Evolutionary conservation across 1,284 basidiomycete species (phyloP).

Genomic region (Irpex sp.): DNA sequence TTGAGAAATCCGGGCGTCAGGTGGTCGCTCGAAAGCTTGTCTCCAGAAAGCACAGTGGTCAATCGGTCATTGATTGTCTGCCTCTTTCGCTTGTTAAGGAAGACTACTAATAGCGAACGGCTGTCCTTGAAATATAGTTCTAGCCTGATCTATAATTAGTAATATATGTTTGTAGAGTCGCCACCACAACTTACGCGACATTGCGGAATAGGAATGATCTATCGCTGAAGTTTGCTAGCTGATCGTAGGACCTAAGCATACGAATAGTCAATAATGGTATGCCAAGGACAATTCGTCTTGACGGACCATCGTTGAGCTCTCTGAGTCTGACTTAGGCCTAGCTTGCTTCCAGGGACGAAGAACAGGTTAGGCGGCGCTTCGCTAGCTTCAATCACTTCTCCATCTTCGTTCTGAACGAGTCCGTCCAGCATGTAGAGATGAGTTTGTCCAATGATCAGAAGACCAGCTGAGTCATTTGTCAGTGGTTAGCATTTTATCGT

Average conservation of each 20-base stretch:
- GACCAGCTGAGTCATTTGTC: conserved; percentile 52
- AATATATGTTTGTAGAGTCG: conserved; percentile 3
- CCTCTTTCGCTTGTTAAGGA: conserved; percentile 66
- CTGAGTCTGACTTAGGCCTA: conserved; percentile 76
- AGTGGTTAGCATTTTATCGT: neutral
- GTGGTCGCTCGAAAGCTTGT: conserved; percentile 31
- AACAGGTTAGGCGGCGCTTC: conserved; percentile 84
- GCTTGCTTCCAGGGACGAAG: conserved; percentile 81
- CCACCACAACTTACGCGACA: conserved; percentile 64
- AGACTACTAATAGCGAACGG: conserved; percentile 77
- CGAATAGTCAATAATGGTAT: conserved; percentile 4
- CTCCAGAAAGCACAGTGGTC: conserved; percentile 38
- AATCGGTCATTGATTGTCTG: conserved; percentile 64
- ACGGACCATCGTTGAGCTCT: conserved; percentile 76
- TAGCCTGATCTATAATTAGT: conserved; percentile 42
- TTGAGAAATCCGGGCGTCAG: conserved; percentile 40
- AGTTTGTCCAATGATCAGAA: conserved; percentile 82
- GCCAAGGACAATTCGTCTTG: neutral
- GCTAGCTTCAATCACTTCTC: conserved; percentile 86
- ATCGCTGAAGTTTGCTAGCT: conserved; percentile 76
- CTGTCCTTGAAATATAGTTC: conserved; percentile 91
- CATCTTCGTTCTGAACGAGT: conserved; percentile 83
- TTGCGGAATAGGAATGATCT: conserved; percentile 88
- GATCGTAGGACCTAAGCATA: conserved; percentile 67
- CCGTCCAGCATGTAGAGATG: conserved; percentile 93